Base-by-base conservation (phyloP, 176 grass and related monocot species). In the Areca catechu region DNA sequence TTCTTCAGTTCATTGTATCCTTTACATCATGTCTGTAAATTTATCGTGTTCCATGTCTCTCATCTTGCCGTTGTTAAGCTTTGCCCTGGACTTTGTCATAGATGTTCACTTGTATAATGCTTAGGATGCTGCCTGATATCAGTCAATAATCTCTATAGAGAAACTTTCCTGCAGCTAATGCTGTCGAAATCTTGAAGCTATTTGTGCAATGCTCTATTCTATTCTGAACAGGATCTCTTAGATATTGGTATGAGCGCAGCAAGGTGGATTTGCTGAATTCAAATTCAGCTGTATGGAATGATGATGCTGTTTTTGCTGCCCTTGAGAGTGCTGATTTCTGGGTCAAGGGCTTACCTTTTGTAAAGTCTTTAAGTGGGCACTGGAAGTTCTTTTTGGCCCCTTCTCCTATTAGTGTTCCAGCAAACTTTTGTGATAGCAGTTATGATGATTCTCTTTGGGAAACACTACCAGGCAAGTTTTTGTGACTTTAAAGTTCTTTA, bases 161-260 rank as follows among this genome's bases (percentile, higher is more conserved):
- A 10, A 43, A 43, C 0, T 43, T 43, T 2, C 9, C 34, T 43
- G 9, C 34, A 12, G 34, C 34, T 43, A 43, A 43, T 43, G 34
- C 34, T 37, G 34, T 43, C 1, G 10, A 43, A 43, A 2, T 12
- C 34, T 12, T 43, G 34, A 43, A 43, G 10, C 9, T 12, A 43
- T 43, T 43, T 43, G 7, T 43, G 9, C 34, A 43, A 14, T 14
- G 17, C 53, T 27, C 10, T 25, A 71, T 0, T 4, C 48, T 52
- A 20, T 22, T 56, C 20, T 68, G 51, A 51, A 74, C 57, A 97
- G 86, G 80, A 49, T 77, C 86, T 15, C 74, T 97, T 37, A 91
- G 67, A 68, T 97, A 97, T 61, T 97, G 92, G 92, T 72, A 86
- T 21, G 83, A 97, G 30, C 80, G 86, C 53, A 83, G 81, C 65